Conservation (phyloP, 2,329 filamentous ascomycete genomes). For the Diaporthe helianthi region DNA sequence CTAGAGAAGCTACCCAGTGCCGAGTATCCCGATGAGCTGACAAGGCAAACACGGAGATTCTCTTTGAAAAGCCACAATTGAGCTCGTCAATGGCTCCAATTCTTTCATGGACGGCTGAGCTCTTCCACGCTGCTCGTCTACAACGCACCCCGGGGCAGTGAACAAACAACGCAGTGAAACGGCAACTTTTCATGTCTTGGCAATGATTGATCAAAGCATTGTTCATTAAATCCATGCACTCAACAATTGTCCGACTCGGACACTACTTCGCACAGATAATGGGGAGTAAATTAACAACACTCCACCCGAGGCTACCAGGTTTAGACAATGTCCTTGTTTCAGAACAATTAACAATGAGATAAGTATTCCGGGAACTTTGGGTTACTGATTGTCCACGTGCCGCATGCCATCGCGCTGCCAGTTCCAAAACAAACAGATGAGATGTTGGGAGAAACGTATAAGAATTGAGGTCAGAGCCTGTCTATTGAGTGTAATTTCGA, state of each 20-base stretch:
- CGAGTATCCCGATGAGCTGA: not conserved
- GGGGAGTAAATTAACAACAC: not conserved
- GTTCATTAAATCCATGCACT: no score
- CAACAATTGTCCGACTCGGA: no score
- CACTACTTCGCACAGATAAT: no score
- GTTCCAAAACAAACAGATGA: not conserved
- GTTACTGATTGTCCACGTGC: no score
- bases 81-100: not conserved
- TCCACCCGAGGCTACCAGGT: not conserved
- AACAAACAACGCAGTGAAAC: no score
- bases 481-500: not conserved
- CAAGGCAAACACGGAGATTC: not conserved
- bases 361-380: no score
- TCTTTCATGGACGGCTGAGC: not conserved
- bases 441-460: not conserved
- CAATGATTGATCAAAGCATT: no score
- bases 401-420: fast-evolving
- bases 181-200: no score
- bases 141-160: no score
- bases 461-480: not conserved
- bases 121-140: not conserved
- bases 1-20: no score
- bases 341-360: not conserved
- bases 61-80: not conserved
- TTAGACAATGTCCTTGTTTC: not conserved